Evolutionary conservation across 139 green algal species (phyloP), one percentile per base, ranked within the genome.

Genomic region (Yamagishiella unicocca): DNA sequence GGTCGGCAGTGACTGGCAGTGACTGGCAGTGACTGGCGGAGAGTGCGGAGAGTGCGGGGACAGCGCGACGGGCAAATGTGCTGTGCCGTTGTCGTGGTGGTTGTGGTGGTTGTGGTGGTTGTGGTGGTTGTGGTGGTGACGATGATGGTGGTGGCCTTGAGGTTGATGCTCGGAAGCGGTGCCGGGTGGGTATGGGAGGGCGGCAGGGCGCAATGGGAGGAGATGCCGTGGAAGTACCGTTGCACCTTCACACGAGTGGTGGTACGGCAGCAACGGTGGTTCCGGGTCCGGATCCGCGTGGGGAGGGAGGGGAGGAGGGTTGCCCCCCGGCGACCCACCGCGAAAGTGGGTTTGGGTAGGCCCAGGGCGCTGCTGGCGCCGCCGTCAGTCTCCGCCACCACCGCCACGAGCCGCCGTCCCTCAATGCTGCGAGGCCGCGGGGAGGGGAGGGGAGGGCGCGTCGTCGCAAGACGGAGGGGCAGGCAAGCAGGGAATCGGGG

Each of bases 291-390:
- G n/a, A n/a, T n/a, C n/a, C 50, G 50, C 50, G 50, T 58, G 17
- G 14, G 50, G 50, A 58, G 50, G 50, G 12, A 58, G 50, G 50
- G 50, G 14, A 25, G 17, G 12, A 17, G 50, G 17, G 50, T 25
- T 58, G 12, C 50, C 14, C 14, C 58, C 58, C 24, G 6, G 58
- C 58, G 6, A 6, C 70, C 35, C 33, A 55, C 70, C 17, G 70
- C 54, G 37, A 78, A 78, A 38, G 29, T 35, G 17, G 70, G 70
- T 40, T 78, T 78, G 21, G 70, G 70, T 33, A 78, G 24, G 37
- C 67, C 35, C 3, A 19, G 46, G 21, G 4, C 29, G 9, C 43
- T 27, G 46, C n/a, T 14, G 45, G 29, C 29, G 73, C 29, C 43
- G 2, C 7, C 9, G n/a, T 82, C 22, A 12, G 53, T 42, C 17